A percentile compares a stretch with the other conserved stretches of the same genome.
Conservation (phyloP, 148 eudicot genomes). For the Rheum nobile region DNA sequence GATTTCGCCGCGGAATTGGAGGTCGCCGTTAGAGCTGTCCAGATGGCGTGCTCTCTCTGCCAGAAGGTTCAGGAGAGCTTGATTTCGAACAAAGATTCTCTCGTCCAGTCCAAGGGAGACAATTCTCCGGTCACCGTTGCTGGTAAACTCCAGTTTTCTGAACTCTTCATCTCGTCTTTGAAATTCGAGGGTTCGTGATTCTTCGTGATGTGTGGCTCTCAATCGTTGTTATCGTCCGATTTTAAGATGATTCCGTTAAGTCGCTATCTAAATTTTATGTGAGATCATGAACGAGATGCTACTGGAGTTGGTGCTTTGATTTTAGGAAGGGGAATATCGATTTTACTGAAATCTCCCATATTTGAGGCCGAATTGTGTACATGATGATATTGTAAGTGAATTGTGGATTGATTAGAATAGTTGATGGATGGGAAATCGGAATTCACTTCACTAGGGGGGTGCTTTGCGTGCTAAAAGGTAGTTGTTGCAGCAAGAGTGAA, state of each 20-base stretch:
- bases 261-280: neutral
- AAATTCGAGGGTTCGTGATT: neutral
- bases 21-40: constrained; percentile 48
- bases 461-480: neutral
- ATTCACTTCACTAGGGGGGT: neutral
- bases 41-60: constrained; percentile 39
- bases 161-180: neutral
- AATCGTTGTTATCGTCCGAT: neutral
- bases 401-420: neutral
- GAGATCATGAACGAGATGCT: no score
- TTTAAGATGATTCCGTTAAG: neutral
- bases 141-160: constrained; percentile 17
- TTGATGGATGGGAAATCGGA: neutral
- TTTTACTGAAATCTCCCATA: neutral
- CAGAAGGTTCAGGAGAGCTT: constrained; percentile 30
- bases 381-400: neutral
- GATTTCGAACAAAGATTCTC: constrained; percentile 15
- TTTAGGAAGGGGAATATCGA: no score
- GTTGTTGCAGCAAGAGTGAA: neutral
- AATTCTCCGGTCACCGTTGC: constrained; percentile 48
- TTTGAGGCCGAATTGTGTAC: neutral
- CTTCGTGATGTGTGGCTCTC: neutral
- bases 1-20: constrained; percentile 31
- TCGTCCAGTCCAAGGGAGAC: constrained; percentile 38
- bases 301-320: no score